phyloP scores from a whole-genome alignment of 1,284 basidiomycete species.

The Agaricales sp. region DNA sequence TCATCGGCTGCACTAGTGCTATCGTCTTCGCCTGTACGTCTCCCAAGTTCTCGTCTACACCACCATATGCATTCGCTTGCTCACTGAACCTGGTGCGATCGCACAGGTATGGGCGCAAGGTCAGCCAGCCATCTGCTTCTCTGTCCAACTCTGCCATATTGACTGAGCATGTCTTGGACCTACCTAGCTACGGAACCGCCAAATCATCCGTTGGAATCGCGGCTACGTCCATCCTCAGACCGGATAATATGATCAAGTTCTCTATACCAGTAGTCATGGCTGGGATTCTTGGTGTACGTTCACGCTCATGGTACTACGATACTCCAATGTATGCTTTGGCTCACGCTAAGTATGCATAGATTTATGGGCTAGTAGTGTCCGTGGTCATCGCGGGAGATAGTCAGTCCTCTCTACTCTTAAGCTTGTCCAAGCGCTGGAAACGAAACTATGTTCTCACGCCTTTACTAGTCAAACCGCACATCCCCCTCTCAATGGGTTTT shows the following conservation, averaged over 20 bases:
- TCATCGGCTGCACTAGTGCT: not conserved
- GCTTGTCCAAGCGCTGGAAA: not conserved
- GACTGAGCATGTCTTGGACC: not conserved
- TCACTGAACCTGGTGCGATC: too few species aligned
- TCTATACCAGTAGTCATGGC: not conserved
- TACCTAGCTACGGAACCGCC: not conserved
- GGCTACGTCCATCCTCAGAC: not conserved
- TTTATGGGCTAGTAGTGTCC: slow-evolving; percentile 89
- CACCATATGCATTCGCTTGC: not conserved
- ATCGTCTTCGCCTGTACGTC: not conserved
- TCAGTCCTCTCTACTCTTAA: slow-evolving; percentile 29
- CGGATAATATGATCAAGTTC: not conserved
- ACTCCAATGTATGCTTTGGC: not conserved
- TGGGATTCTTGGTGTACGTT: not conserved
- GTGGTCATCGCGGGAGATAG: slow-evolving; percentile 76
- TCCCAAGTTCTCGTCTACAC: slow-evolving; percentile 1
- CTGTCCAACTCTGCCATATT: not conserved
- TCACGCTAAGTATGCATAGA: slow-evolving; percentile 18
- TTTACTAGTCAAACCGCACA: slow-evolving; percentile 32
- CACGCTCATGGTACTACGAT: not conserved
- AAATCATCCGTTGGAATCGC: not conserved
- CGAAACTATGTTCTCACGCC: slow-evolving; percentile 6
- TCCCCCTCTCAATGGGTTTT: slow-evolving; percentile 76
- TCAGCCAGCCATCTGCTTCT: not conserved
- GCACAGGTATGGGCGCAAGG: not conserved